Percentiles rank a stretch among this genome's conserved stretches.
Conservation (phyloP, 768 basidiomycete species). For the Amanita thiersii region DNA sequence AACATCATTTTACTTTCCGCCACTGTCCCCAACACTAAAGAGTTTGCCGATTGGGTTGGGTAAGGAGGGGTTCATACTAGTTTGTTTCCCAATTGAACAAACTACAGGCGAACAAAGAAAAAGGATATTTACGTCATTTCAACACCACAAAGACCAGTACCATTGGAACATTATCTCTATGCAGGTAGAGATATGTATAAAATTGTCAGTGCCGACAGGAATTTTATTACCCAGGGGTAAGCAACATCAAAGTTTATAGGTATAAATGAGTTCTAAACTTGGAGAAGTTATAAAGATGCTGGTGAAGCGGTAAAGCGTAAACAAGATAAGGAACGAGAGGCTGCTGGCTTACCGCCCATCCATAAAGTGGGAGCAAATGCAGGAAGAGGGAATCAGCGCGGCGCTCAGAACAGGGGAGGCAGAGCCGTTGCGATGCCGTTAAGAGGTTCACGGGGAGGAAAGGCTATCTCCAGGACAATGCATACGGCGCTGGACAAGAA, state of each 20-base stretch:
- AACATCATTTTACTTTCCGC: constrained; percentile 96
- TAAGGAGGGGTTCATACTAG: constrained; percentile 27
- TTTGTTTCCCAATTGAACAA: neutral
- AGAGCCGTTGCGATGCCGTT: constrained; percentile 24
- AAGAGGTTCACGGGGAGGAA: constrained; percentile 37
- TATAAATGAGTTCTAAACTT: constrained; percentile 1
- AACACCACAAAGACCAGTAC: constrained; percentile 92
- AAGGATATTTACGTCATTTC: constrained; percentile 99
- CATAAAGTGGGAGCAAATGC: constrained; percentile 80
- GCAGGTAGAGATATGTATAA: constrained; percentile 91
- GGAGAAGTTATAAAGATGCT: constrained; percentile 77
- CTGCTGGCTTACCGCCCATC: constrained; percentile 83
- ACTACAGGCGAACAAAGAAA: constrained; percentile 86
- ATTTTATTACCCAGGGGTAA: constrained; percentile 68
- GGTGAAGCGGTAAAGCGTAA: constrained; percentile 84
- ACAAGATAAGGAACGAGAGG: constrained; percentile 97
- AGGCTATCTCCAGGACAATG: constrained; percentile 39
- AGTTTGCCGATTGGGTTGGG: constrained; percentile 99
- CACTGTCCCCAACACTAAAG: constrained; percentile 95
- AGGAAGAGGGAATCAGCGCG: constrained; percentile 50
- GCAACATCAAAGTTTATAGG: constrained; percentile 20
- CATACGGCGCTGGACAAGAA: constrained; percentile 79
- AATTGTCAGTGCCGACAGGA: constrained; percentile 78
- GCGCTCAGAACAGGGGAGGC: constrained; percentile 32
- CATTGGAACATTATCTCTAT: constrained; percentile 94